Base-by-base conservation (phyloP, 257 asterid species). In the Haberlea rhodopensis region DNA sequence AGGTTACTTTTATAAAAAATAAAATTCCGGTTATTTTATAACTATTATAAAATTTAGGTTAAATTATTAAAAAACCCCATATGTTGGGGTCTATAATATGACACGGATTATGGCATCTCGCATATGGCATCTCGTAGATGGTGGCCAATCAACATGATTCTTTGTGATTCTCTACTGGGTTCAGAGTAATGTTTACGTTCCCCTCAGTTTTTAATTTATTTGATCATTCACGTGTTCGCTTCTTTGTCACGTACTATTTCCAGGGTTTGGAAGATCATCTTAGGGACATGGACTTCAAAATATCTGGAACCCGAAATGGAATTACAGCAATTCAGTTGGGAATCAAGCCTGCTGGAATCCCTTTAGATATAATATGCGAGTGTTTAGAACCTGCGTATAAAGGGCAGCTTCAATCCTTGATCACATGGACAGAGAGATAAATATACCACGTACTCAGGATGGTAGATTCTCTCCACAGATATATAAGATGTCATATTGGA, bases 201-300 rank as follows among this genome's bases (percentile, higher is more conserved):
- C 20, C 29, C 29, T 63, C 20, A 6, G 5, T 26, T 22, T 59
- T 25, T 63, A 22, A 29, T 21, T 18, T 43, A 27, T 20, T 34
- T 19, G 26, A 23, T 46, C 11, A 10, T 53, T 49, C 18, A 40
- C 45, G 8, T 73, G 26, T 65, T 57, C 29, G 22, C 40, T 26
- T 11, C 52, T 58, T 64, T 57, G 6, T 58, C 28, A 43, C 71
- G 40, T 67, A 53, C 61, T 57, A 62, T 52, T 63, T 67, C 27
- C 63, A 92, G 99, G 99, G 99, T 66, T 80, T 94, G 86, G 99
- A 94, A 78, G 99, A 94, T 86, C 99, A 94, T 79, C 74, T 94
- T 57, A 97, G 97, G 72, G 99, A 94, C 70, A 94, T 94, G 94
- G 97, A 94, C 85, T 94, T 94, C 75, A 94, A 94, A 79, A 84